phyloP scores from a whole-genome alignment of 768 basidiomycete species.

The Leccinum rimulosum region DNA sequence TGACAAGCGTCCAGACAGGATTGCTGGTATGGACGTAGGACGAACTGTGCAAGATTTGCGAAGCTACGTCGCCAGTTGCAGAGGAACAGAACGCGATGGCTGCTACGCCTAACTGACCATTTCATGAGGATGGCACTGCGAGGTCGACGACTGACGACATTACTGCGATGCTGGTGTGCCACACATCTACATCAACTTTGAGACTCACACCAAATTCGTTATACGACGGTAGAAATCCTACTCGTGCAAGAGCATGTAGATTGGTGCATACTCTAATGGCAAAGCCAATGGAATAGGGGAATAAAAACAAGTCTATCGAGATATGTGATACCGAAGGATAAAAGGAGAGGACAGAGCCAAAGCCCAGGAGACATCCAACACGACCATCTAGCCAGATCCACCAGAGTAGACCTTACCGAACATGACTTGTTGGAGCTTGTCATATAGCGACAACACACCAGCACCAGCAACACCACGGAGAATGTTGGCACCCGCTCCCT shows the following conservation, averaged over 20 bases:
- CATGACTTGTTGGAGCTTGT: slow-evolving; percentile 94
- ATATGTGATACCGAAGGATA: slow-evolving; percentile 22
- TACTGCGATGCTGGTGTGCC: background rate
- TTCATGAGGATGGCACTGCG: slow-evolving; percentile 6
- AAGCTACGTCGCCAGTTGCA: slow-evolving; percentile 6
- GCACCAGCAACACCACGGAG: slow-evolving; percentile 99
- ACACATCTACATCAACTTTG: background rate
- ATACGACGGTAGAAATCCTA: slow-evolving; percentile 13
- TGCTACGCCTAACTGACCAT: slow-evolving; percentile 7
- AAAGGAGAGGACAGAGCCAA: slow-evolving; percentile 34
- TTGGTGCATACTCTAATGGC: slow-evolving; percentile 21
- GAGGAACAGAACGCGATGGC: background rate
- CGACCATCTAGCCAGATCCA: slow-evolving; percentile 45
- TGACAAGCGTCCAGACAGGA: slow-evolving; percentile 75
- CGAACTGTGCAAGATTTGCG: slow-evolving; percentile 11
- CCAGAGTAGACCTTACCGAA: slow-evolving; percentile 99
- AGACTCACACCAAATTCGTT: slow-evolving; percentile 15
- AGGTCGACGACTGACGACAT: background rate
- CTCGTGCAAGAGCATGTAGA: slow-evolving; percentile 26
- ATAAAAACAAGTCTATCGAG: slow-evolving; percentile 35
- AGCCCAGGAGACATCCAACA: slow-evolving; percentile 22
- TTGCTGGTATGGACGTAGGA: slow-evolving; percentile 86
- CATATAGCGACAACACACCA: slow-evolving; percentile 98
- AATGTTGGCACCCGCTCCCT: slow-evolving; percentile 95
- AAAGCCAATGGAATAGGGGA: slow-evolving; percentile 23